These are phyloP conservation scores for Chondrus crispus DNA, from an alignment of 23 red algal species.

Conservation along the genomic window DNA sequence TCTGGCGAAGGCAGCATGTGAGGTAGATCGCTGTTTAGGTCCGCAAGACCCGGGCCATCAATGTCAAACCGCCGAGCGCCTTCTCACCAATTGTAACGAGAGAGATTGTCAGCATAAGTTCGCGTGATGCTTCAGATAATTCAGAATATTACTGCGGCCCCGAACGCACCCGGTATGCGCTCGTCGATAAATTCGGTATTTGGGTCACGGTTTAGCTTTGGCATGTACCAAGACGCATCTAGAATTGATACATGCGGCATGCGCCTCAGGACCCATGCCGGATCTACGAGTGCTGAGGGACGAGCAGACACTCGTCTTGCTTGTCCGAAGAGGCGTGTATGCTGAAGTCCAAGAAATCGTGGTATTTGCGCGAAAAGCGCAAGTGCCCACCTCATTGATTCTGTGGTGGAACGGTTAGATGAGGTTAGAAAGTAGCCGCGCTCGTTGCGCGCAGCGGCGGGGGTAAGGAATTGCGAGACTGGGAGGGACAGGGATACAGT, in stretches of 20 bases:
- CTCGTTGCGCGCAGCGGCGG: no score
- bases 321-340: no score
- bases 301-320: neutral
- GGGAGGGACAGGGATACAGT: no score
- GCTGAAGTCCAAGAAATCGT: no score
- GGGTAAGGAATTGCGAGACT: no score
- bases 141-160: no score
- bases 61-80: conserved; percentile 72
- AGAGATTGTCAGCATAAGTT: no score
- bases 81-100: neutral
- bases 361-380: no score
- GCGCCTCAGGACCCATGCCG: neutral
- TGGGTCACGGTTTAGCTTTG: conserved; percentile 6
- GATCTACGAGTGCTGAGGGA: conserved; percentile 28
- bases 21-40: conserved; percentile 27
- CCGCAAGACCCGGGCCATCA: conserved; percentile 43
- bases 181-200: conserved; percentile 19
- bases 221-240: conserved; percentile 74
- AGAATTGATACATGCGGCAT: neutral
- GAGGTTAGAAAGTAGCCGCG: no score
- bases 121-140: no score
- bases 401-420: no score
- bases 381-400: no score
- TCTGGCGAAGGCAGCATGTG: conserved; percentile 76
- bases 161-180: neutral